Percentiles rank a stretch among this genome's conserved stretches.
phyloP scores from a whole-genome alignment of 495 filamentous ascomycete species.

The Cenococcum geophilum region DNA sequence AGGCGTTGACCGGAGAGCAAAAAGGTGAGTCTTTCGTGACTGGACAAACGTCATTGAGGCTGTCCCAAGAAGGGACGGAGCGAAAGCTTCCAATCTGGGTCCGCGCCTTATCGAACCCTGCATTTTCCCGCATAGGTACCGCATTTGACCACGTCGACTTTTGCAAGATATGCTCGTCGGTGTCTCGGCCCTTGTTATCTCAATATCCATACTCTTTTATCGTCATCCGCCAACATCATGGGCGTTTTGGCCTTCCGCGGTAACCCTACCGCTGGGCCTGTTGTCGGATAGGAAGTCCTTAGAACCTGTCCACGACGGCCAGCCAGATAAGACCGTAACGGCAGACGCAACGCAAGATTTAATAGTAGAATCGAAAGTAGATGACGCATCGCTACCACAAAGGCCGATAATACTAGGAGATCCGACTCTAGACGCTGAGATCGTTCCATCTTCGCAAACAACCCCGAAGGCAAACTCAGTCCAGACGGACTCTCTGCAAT shows the following conservation, averaged over 20 bases:
- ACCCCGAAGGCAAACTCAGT: slow-evolving; percentile 39
- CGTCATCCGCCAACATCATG: slow-evolving; percentile 43
- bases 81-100: no score
- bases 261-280: slow-evolving; percentile 32
- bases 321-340: background rate
- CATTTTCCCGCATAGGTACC: background rate
- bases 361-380: no score
- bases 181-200: slow-evolving; percentile 50
- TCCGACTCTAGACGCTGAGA: background rate
- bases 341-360: background rate
- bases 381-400: background rate
- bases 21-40: background rate
- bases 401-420: slow-evolving; percentile 1
- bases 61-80: no score
- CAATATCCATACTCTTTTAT: slow-evolving; percentile 47
- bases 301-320: background rate
- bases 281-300: slow-evolving; percentile 22
- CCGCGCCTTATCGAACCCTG: background rate
- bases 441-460: slow-evolving; percentile 38
- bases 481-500: background rate
- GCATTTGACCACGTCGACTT: background rate
- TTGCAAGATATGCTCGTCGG: slow-evolving; percentile 42
- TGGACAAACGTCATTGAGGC: background rate
- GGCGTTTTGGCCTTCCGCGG: background rate
- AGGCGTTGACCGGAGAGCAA: background rate